phyloP scores from a whole-genome alignment of 345 rosid species.

The Murraya paniculata region DNA sequence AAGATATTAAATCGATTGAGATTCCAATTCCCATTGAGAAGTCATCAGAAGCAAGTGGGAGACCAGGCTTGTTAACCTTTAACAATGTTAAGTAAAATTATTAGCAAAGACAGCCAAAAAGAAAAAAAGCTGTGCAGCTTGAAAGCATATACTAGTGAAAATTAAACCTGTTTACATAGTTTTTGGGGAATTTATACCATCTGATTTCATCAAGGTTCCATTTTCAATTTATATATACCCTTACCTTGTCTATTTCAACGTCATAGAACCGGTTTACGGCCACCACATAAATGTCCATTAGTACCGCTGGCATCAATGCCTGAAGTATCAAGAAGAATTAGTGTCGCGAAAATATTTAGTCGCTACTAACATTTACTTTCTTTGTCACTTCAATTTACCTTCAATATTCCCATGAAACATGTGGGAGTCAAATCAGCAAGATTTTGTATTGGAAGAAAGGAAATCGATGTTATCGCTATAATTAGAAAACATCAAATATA shows the following conservation, averaged over 20 bases:
- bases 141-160: too few relatives aligned
- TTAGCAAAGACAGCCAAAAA: background rate
- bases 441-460: constrained; percentile 20
- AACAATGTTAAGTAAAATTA: background rate
- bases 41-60: background rate
- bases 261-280: constrained; percentile 32
- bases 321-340: constrained; percentile 1
- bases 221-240: too few relatives aligned
- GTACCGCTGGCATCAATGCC: constrained; percentile 27
- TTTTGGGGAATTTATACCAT: too few relatives aligned
- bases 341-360: too few relatives aligned
- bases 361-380: background rate
- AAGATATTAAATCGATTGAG: background rate
- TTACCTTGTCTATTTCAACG: constrained; percentile 33
- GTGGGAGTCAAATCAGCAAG: too few relatives aligned
- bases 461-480: constrained; percentile 29
- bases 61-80: background rate
- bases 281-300: constrained; percentile 30
- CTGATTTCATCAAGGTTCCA: background rate
- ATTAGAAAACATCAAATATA: background rate
- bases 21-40: background rate
- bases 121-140: too few relatives aligned
- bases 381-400: constrained; percentile 9
- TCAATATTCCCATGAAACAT: constrained; percentile 16
- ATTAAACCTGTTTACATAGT: too few relatives aligned